phyloP scores from a whole-genome alignment of 345 rosid species.

The Crucihimalaya himalaica region DNA sequence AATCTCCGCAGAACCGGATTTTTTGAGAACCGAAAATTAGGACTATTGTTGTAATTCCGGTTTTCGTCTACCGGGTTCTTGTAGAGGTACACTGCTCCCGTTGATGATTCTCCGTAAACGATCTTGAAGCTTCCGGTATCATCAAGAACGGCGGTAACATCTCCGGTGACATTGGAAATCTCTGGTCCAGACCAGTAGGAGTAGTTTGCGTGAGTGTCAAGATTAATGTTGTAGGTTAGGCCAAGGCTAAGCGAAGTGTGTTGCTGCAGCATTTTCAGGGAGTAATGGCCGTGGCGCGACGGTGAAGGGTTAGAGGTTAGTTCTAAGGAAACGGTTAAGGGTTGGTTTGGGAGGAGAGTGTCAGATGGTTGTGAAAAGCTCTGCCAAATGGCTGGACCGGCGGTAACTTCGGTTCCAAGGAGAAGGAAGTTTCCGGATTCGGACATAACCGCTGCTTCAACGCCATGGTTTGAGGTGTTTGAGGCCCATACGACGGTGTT shows the following conservation, averaged over 20 bases:
- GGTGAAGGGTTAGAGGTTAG: conserved; percentile 58
- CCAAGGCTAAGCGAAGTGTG: conserved; percentile 83
- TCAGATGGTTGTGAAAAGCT: conserved; percentile 84
- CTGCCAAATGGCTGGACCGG: conserved; percentile 60
- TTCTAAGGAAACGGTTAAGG: conserved; percentile 66
- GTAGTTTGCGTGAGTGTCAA: conserved; percentile 53
- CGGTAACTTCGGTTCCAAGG: conserved; percentile 34
- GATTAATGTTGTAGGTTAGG: conserved; percentile 58
- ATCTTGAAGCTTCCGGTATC: conserved; percentile 87
- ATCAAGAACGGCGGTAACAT: conserved; percentile 68
- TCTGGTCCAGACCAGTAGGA: conserved; percentile 93
- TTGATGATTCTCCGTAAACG: conserved; percentile 70
- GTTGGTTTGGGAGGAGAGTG: conserved; percentile 85
- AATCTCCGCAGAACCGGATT: conserved; percentile 54
- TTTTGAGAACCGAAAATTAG: conserved; percentile 7
- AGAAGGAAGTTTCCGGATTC: conserved; percentile 90
- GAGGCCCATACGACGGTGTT: conserved; percentile 61
- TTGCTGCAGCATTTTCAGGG: conserved; percentile 84
- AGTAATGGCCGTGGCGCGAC: conserved; percentile 60
- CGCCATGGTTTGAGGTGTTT: conserved; percentile 67
- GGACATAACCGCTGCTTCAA: conserved; percentile 53
- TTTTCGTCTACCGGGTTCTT: conserved; percentile 62
- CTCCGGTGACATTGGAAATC: conserved; percentile 82
- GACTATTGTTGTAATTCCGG: conserved; percentile 43
- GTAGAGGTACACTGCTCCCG: conserved; percentile 78